Evolutionary conservation across 2,329 filamentous ascomycete genomes (phyloP).

Genomic region (Huntiella omanensis): DNA sequence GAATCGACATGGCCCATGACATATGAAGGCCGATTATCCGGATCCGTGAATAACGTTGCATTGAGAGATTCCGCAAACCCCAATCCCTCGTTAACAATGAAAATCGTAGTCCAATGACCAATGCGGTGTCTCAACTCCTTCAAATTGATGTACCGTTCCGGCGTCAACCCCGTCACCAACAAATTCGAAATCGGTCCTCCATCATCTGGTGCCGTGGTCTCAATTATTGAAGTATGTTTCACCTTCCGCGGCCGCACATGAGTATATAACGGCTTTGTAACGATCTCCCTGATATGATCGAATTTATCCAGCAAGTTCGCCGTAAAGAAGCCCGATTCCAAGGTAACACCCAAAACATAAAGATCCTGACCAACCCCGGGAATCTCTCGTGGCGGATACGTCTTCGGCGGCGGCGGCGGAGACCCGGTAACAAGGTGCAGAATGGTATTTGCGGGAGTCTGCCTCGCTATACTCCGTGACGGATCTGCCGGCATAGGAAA

Average conservation of each 20-base stretch:
- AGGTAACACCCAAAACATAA: constrained; percentile 9
- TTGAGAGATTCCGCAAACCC: constrained; percentile 69
- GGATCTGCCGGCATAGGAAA: background rate
- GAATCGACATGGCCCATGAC: constrained; percentile 47
- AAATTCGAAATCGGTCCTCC: constrained; percentile 47
- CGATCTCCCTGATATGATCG: constrained; percentile 12
- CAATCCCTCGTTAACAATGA: constrained; percentile 65
- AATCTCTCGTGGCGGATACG: background rate
- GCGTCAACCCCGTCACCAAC: constrained; percentile 42
- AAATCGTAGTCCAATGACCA: constrained; percentile 49
- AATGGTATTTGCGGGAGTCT: background rate
- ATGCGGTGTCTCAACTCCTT: constrained; percentile 44
- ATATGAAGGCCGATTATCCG: constrained; percentile 49
- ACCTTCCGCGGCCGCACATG: constrained; percentile 10
- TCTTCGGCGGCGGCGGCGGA: background rate
- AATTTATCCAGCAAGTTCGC: constrained; percentile 11
- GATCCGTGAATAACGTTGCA: constrained; percentile 47
- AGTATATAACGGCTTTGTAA: constrained; percentile 4
- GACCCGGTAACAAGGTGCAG: background rate
- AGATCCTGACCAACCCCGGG: constrained; percentile 2
- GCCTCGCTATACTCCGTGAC: background rate
- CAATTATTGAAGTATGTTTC: constrained; percentile 12
- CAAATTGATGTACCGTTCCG: constrained; percentile 38
- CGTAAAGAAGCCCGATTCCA: constrained; percentile 8
- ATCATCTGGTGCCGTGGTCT: constrained; percentile 14